These are phyloP conservation scores for Tolypocladium album DNA, from an alignment of 2,329 filamentous ascomycete genomes.

Conservation along the genomic window DNA sequence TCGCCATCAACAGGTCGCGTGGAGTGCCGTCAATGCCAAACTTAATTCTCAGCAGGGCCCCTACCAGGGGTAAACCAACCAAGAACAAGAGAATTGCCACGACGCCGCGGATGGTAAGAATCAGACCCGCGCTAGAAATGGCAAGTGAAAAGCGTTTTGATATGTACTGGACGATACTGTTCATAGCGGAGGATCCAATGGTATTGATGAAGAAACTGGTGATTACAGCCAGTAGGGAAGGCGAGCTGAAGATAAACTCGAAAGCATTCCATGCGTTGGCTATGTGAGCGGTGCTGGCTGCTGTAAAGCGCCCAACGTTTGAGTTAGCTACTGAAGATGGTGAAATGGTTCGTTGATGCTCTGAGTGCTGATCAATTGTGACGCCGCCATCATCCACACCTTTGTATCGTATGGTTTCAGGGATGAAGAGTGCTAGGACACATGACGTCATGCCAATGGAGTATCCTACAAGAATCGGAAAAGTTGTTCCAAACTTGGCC, in stretches of 20 bases:
- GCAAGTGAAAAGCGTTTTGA: background rate
- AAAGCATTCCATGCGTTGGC: background rate
- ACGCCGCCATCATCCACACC: background rate
- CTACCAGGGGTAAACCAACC: background rate
- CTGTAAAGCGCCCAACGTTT: background rate
- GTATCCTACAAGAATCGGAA: background rate
- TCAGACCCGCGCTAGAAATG: background rate
- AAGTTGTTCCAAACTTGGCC: background rate
- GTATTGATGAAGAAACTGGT: background rate
- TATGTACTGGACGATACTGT: background rate
- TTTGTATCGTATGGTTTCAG: background rate
- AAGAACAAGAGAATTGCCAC: background rate
- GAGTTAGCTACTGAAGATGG: background rate
- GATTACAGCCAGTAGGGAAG: background rate
- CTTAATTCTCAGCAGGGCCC: background rate
- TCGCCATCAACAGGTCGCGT: background rate
- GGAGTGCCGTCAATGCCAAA: background rate
- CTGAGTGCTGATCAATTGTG: background rate
- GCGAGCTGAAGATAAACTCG: background rate
- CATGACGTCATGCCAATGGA: background rate
- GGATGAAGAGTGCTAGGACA: background rate
- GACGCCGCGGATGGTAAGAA: background rate
- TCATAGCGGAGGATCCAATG: background rate
- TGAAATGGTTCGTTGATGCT: background rate
- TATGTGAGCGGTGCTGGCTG: background rate